A percentile compares a stretch with the other conserved stretches of the same genome.
phyloP scores from a whole-genome alignment of 148 eudicot genomes.

The Rhododendron mucronatum region DNA sequence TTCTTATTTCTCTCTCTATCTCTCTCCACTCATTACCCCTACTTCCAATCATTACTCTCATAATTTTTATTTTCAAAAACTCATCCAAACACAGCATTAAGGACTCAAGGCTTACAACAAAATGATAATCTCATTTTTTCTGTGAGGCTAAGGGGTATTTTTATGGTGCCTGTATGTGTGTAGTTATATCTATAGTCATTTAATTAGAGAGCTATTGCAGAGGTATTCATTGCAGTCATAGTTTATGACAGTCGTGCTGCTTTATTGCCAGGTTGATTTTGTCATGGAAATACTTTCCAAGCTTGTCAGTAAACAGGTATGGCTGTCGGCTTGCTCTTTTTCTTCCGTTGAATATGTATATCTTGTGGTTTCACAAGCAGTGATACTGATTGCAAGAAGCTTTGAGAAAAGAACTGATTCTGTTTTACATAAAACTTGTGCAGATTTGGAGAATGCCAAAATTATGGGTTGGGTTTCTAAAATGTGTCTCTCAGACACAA shows the following conservation, averaged over 20 bases:
- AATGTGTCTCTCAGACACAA: conserved; percentile 91
- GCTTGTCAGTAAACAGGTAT: conserved; percentile 84
- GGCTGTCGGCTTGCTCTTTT: conserved; percentile 1
- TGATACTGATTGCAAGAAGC: neutral
- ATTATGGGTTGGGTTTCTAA: conserved; percentile 92
- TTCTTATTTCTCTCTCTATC: no score
- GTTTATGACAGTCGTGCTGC: conserved; percentile 2
- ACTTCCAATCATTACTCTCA: no score
- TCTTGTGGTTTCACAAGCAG: neutral
- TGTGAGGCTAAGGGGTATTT: neutral
- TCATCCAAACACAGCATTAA: neutral
- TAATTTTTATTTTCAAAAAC: no score
- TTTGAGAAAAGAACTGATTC: conserved; percentile 11
- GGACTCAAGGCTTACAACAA: neutral
- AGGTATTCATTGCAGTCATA: conserved; percentile 2
- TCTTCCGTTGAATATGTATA: neutral
- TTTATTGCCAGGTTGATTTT: conserved; percentile 69
- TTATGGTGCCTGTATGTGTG: neutral
- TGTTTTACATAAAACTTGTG: conserved; percentile 8
- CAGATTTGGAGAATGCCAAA: conserved; percentile 96
- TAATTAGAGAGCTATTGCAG: neutral
- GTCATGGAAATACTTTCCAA: conserved; percentile 90
- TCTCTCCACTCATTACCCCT: no score
- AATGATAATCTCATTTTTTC: neutral
- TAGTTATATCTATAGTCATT: neutral